Evolutionary conservation across 129 eudicot genomes (phyloP).

Genomic region (Flaveria robusta): DNA sequence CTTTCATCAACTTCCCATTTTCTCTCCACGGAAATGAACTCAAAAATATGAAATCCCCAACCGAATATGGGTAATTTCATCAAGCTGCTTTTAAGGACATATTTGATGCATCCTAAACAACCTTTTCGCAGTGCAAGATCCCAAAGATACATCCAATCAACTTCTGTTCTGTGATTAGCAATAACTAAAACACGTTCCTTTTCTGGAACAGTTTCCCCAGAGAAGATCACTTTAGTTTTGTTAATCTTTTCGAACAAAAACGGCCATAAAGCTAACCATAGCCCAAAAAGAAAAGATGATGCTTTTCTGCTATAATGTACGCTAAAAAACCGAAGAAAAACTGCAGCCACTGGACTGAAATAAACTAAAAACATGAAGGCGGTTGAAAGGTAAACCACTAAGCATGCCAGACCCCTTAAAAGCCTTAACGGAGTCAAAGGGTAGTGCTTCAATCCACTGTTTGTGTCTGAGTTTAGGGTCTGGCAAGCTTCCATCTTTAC

Average conservation of each 20-base stretch:
- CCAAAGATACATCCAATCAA: conserved; percentile 96
- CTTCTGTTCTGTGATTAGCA: conserved; percentile 93
- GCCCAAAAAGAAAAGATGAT: conserved; percentile 54
- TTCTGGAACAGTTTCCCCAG: conserved; percentile 74
- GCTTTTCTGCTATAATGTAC: conserved; percentile 63
- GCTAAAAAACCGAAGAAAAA: conserved; percentile 60
- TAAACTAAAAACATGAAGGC: conserved; percentile 77
- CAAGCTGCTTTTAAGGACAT: conserved; percentile 83
- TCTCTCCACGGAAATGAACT: conserved; percentile 87
- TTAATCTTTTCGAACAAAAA: conserved; percentile 81
- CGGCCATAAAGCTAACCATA: conserved; percentile 90
- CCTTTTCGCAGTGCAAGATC: conserved; percentile 84
- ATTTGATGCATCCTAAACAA: conserved; percentile 65
- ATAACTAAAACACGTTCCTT: conserved; percentile 69
- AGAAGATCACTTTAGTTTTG: conserved; percentile 68
- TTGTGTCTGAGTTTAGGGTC: conserved; percentile 36
- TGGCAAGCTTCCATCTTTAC: conserved; percentile 57
- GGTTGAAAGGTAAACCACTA: conserved; percentile 59
- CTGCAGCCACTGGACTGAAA: conserved; percentile 50
- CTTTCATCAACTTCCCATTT: conserved; percentile 84
- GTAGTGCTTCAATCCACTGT: conserved; percentile 44
- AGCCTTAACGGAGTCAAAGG: conserved; percentile 68
- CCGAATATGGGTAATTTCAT: conserved; percentile 84
- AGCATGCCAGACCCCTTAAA: conserved; percentile 72
- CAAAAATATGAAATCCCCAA: conserved; percentile 84